Base-by-base conservation (phyloP, 352 stramenopile genomes). In the Phytophthora constricta region DNA sequence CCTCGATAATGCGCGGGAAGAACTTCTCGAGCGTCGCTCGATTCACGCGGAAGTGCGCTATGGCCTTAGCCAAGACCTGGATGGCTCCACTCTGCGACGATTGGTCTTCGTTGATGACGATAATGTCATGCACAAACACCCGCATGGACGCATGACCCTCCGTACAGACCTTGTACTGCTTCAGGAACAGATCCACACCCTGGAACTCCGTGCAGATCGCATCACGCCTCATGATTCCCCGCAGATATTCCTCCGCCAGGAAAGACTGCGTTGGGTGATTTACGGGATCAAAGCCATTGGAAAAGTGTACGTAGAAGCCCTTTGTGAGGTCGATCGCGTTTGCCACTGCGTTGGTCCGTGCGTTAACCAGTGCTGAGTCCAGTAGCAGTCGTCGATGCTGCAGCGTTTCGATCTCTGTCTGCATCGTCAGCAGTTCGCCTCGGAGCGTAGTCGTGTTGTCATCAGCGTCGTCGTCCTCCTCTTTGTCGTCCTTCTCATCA, bases 121-220 rank as follows among this genome's bases (percentile, higher is more conserved):
- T 4, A 14, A 81, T 57, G 13, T 71, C 31, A 22, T 74, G 34
- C 0, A 87, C 52, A 17, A 63, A 56, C 22, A 90, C 17, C 4
- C 31, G 50, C 55, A 83, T 70, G 13, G 63, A 73, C 13, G 39
- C 41, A 53, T 90, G 78, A 10, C 50, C 42, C 10, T 66, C 25
- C 1, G 77, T 81, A n/a, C 52, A 67, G 13, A 77, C 28, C 33
- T 82, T 57, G 47, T 86, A 90, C 48, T 87, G 78, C 10, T 63
- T 42, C 33, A 87, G 52, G 50, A 90, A 87, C 26, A 77, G 37
- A 20, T 86, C 69, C 2, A 90, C 79, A 19, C 81, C 81, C 17
- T 59, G 62, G 56, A 90, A 90, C 59, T 90, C 81, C 49, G 70
- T 73, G 59, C 81, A 90, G 7, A 85, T 41, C 4, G 65, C 77